A percentile compares a stretch with the other conserved stretches of the same genome.
Evolutionary conservation across 495 filamentous ascomycete species (phyloP).

Genomic region (Monascus purpureus): DNA sequence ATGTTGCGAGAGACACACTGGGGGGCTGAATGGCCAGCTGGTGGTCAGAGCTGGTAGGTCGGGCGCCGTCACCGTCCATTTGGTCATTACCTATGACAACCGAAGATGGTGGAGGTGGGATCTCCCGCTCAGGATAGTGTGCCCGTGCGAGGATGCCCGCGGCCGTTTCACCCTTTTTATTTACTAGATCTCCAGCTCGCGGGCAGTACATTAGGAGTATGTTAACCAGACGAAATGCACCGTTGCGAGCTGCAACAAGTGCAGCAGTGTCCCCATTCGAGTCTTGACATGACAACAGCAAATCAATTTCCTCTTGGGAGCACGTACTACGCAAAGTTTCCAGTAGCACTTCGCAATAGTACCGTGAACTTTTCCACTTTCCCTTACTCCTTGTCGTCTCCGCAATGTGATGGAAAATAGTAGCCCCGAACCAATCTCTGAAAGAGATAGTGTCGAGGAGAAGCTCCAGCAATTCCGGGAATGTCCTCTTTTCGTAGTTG

Average conservation of each 20-base stretch:
- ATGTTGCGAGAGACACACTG: constrained; percentile 16
- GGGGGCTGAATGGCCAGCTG: constrained; percentile 9
- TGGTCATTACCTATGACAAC: constrained; percentile 32
- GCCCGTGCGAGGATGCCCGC: constrained; percentile 48
- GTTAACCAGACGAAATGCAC: constrained; percentile 29
- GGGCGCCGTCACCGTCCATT: constrained; percentile 15
- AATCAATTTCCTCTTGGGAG: constrained; percentile 51
- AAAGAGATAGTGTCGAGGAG: constrained; percentile 61
- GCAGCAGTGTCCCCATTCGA: constrained; percentile 76
- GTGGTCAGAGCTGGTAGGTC: constrained; percentile 11
- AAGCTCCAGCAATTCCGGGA: constrained; percentile 65
- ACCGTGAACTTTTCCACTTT: constrained; percentile 71
- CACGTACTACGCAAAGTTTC: constrained; percentile 62
- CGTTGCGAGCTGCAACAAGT: constrained; percentile 68
- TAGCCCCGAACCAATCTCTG: constrained; percentile 62
- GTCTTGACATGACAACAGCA: constrained; percentile 61
- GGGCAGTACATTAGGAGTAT: constrained; percentile 39
- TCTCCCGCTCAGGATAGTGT: constrained; percentile 18
- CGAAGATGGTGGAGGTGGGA: constrained; percentile 27
- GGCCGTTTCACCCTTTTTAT: constrained; percentile 64
- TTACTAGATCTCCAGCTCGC: constrained; percentile 66
- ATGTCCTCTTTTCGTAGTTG: constrained; percentile 80
- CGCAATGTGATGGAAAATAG: constrained; percentile 85
- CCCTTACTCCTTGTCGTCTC: constrained; percentile 64
- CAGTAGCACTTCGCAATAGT: constrained; percentile 85